These are phyloP conservation scores for Antitrichia curtipendula DNA, from an alignment of 225 moss, liverwort and hornwort genomes.

Conservation along the genomic window DNA sequence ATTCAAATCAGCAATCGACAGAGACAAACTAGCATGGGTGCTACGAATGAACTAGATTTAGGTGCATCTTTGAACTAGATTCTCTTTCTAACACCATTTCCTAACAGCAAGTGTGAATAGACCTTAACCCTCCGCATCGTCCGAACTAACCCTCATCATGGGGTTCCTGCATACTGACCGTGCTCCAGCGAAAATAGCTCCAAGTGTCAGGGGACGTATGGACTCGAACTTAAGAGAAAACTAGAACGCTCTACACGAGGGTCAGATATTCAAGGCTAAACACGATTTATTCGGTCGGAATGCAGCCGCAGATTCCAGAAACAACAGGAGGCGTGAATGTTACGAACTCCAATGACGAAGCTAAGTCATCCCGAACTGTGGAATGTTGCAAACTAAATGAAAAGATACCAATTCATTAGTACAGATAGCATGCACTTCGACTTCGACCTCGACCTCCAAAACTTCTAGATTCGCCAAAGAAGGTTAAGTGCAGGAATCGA, in stretches of 20 bases:
- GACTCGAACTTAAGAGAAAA: neutral
- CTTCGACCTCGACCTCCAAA: neutral
- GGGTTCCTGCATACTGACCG: neutral
- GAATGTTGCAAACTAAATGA: neutral
- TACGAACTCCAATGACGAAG: neutral
- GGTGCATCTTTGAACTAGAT: neutral
- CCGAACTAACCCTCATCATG: neutral
- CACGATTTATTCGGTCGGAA: neutral
- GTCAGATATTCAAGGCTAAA: neutral
- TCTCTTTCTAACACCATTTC: neutral
- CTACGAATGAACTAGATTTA: neutral
- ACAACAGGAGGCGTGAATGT: neutral
- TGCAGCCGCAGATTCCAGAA: neutral
- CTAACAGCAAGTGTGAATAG: neutral
- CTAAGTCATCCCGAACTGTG: neutral
- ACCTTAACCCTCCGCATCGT: neutral
- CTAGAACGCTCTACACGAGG: neutral
- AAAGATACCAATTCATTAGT: neutral
- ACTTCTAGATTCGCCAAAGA: neutral
- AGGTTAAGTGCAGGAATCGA: neutral
- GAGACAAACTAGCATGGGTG: neutral
- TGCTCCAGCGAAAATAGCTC: neutral
- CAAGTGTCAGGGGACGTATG: neutral
- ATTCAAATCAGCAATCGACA: neutral
- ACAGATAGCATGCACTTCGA: neutral